phyloP scores from a whole-genome alignment of 1,284 basidiomycete genomes.

The Phenoliferia sp. region DNA sequence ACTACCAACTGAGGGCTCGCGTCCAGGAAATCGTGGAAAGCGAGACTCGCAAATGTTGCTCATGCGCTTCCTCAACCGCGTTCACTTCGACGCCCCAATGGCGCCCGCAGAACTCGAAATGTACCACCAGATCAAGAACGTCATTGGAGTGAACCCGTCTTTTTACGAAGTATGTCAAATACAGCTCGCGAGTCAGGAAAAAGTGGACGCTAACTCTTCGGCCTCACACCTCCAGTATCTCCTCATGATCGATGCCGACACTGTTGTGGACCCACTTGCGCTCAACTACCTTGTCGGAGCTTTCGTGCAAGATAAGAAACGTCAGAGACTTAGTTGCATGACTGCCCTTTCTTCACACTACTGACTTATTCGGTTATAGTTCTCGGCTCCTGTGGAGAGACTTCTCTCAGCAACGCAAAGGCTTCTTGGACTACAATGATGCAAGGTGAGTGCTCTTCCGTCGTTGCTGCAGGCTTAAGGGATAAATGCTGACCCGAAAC shows the following conservation, averaged over 20 bases:
- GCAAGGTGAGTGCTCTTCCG: constrained; percentile 59
- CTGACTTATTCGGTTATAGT: constrained; percentile 51
- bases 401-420: constrained; percentile 86
- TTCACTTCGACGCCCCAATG: constrained; percentile 96
- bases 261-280: constrained; percentile 41
- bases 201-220: not conserved
- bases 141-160: constrained; percentile 95
- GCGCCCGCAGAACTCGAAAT: constrained; percentile 94
- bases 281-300: constrained; percentile 33
- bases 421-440: constrained; percentile 95
- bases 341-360: not conserved
- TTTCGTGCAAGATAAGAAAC: constrained; percentile 33
- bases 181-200: not conserved
- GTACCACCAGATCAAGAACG: constrained; percentile 99
- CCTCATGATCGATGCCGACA: constrained; percentile 97
- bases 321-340: not conserved
- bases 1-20: constrained; percentile 85
- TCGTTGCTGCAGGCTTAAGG: constrained; percentile 27
- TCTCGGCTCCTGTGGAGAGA: constrained; percentile 95
- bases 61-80: constrained; percentile 97
- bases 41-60: constrained; percentile 93
- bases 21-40: constrained; percentile 94
- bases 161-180: constrained; percentile 68
- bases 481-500: not conserved
- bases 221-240: constrained; percentile 55